Percentiles rank a stretch among this genome's conserved stretches.
These are phyloP conservation scores for Camellia sinensis DNA, from an alignment of 148 eudicot species.

Conservation along the genomic window DNA sequence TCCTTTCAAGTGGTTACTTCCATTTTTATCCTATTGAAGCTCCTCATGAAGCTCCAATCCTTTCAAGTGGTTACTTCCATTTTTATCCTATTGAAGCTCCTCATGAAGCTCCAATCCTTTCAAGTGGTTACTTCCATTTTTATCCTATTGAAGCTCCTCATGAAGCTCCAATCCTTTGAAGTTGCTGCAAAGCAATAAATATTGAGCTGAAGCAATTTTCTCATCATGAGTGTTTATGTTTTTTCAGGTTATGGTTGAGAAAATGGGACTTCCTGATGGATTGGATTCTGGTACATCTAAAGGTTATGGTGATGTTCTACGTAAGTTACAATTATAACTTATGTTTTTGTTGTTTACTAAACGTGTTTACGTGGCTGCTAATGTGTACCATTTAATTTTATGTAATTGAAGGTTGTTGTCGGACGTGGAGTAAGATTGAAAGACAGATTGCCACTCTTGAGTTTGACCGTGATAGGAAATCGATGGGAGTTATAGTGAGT, in stretches of 20 bases:
- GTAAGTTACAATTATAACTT: conserved; percentile 29
- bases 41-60: too few species aligned
- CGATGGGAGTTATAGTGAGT: conserved; percentile 68
- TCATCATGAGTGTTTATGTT: too few species aligned
- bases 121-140: too few species aligned
- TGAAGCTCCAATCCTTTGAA: too few species aligned
- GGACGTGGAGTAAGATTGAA: conserved; percentile 46
- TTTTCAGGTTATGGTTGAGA: conserved; percentile 74
- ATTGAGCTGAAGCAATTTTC: too few species aligned
- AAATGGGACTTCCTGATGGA: conserved; percentile 69
- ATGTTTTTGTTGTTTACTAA: not conserved
- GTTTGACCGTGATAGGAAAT: conserved; percentile 81
- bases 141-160: too few species aligned
- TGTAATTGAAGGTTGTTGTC: conserved; percentile 49
- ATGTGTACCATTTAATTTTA: conserved; percentile 14
- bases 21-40: too few species aligned
- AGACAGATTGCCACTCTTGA: conserved; percentile 74
- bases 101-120: too few species aligned
- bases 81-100: too few species aligned
- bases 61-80: too few species aligned
- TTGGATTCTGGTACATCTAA: conserved; percentile 33
- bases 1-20: too few species aligned
- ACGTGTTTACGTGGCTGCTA: not conserved
- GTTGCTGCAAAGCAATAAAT: too few species aligned
- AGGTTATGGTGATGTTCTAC: conserved; percentile 32